These are phyloP conservation scores for Lachnellula subtilissima DNA, from an alignment of 2,329 filamentous ascomycete genomes.

Conservation along the genomic window DNA sequence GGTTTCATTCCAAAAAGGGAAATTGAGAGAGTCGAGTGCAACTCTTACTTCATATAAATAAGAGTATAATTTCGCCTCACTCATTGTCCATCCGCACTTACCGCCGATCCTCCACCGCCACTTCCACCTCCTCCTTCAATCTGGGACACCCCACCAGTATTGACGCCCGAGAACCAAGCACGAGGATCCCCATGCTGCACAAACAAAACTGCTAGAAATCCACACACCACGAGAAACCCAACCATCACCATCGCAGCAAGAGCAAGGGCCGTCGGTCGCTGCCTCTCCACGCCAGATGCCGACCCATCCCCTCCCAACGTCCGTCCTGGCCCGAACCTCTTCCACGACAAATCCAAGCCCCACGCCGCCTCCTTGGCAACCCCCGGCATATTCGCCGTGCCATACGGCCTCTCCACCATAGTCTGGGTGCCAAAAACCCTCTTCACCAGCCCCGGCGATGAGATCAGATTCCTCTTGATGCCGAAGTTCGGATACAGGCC, in stretches of 20 bases:
- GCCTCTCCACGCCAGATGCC: neutral
- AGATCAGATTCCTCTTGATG: conserved; percentile 68
- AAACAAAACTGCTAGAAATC: conserved; percentile 1
- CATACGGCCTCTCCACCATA: conserved; percentile 9
- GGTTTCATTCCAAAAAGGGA: too few relatives aligned
- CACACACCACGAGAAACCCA: conserved; percentile 7
- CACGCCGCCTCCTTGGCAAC: neutral
- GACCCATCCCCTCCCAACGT: conserved; percentile 40
- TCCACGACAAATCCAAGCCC: conserved; percentile 40
- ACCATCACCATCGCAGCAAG: conserved; percentile 8
- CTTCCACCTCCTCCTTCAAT: too few relatives aligned
- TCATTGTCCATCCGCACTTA: too few relatives aligned
- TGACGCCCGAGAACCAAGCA: neutral
- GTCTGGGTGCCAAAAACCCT: conserved; percentile 6
- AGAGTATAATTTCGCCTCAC: too few relatives aligned
- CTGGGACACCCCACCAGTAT: too few relatives aligned
- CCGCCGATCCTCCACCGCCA: too few relatives aligned
- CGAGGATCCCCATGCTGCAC: neutral
- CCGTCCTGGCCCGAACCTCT: conserved; percentile 96
- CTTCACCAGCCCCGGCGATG: conserved; percentile 50
- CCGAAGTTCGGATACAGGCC: conserved; percentile 82
- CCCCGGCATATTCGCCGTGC: conserved; percentile 1
- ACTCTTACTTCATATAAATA: too few relatives aligned
- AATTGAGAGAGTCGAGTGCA: too few relatives aligned
- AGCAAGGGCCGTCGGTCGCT: conserved; percentile 4